Base-by-base conservation (phyloP, 768 basidiomycete species). In the Galerina sulciceps region DNA sequence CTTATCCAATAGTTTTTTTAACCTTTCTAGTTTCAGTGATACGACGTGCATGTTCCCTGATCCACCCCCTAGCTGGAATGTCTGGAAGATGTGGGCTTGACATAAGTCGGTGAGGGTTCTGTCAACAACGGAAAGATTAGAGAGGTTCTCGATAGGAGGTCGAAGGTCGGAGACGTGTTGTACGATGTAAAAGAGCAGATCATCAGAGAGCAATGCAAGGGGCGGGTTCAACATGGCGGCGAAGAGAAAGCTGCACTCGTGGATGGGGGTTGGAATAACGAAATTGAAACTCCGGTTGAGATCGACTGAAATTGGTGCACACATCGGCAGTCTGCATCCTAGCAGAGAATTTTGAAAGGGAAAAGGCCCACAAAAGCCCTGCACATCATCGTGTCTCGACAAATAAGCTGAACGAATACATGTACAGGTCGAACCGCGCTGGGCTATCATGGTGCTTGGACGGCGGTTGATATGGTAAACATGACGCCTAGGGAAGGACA, bases 161-260 rank as follows among this genome's bases (percentile, higher is more conserved):
- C 34, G 47, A 20, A 48, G 46, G n/a, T n/a, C n/a, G 23, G 55
- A 23, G 11, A 57, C 18, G 47, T 50, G 36, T 26, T 57, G 47
- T n/a, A 57, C 47, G 14, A 57, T 50, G 37, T 23, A 35, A 23
- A 36, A 26, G 17, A 57, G 47, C 31, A 57, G 46, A 17, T 57
- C 55, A 35, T 57, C 36, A 17, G 55, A 50, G 38, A 57, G 55
- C 35, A 50, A 35, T 22, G 55, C 50, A 46, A 57, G 22, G 22
- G 55, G 55, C 6, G 55, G 55, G 34, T 56, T 56, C 55, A 56
- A 40, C 55, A 56, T 48, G 26, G 47, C 23, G 46, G 45, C 18
- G 43, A 46, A 46, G 41, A 53, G 15, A 31, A 44, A 46, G 45
- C 0, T 31, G 2, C 26, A 4, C 26, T 31, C 26, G 26, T 31